These are phyloP conservation scores for Pythium myriotylum DNA, from an alignment of 352 stramenopile species.

Conservation along the genomic window DNA sequence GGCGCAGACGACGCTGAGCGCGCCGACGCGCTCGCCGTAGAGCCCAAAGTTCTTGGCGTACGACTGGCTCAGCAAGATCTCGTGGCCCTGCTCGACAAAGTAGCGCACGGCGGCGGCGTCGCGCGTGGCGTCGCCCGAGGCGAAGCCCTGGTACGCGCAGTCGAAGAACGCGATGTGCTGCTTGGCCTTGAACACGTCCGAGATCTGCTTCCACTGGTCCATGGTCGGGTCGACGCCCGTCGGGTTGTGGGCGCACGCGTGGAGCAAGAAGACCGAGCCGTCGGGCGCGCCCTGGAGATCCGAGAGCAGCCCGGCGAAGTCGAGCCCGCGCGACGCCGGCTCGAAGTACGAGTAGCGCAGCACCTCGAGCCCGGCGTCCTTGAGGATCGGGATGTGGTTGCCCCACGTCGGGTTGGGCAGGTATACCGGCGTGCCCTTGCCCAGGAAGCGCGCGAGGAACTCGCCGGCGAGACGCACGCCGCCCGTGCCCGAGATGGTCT, in stretches of 20 bases:
- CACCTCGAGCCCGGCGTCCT: slow-evolving; percentile 83
- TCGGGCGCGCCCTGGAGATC: slow-evolving; percentile 94
- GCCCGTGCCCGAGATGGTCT: slow-evolving; percentile 98
- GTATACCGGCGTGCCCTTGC: slow-evolving; percentile 93
- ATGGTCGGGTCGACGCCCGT: slow-evolving; percentile 97
- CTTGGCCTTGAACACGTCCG: slow-evolving; percentile 94
- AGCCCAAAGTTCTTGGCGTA: slow-evolving; percentile 99
- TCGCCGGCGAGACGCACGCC: slow-evolving; percentile 96
- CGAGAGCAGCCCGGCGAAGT: slow-evolving; percentile 94
- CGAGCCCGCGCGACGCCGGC: slow-evolving; percentile 81
- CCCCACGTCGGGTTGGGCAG: slow-evolving; percentile 99
- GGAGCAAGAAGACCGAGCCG: slow-evolving; percentile 96
- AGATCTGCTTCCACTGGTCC: slow-evolving; percentile 98
- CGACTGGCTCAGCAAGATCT: slow-evolving; percentile 96
- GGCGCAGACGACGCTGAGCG: slow-evolving; percentile 94
- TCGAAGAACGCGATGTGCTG: slow-evolving; percentile 99
- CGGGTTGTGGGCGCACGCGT: slow-evolving; percentile 99
- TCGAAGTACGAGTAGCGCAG: slow-evolving; percentile 88
- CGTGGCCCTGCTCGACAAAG: slow-evolving; percentile 97
- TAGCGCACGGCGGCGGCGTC: slow-evolving; percentile 96
- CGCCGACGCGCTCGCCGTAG: slow-evolving; percentile 98
- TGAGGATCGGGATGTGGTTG: slow-evolving; percentile 98
- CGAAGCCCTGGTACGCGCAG: slow-evolving; percentile 99
- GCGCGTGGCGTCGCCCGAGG: slow-evolving; percentile 94
- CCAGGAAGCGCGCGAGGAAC: slow-evolving; percentile 92